Percentiles rank a stretch among this genome's conserved stretches.
These are phyloP conservation scores for Calonectria pseudoturangicola DNA, from an alignment of 2,329 filamentous ascomycete species.

Conservation along the genomic window DNA sequence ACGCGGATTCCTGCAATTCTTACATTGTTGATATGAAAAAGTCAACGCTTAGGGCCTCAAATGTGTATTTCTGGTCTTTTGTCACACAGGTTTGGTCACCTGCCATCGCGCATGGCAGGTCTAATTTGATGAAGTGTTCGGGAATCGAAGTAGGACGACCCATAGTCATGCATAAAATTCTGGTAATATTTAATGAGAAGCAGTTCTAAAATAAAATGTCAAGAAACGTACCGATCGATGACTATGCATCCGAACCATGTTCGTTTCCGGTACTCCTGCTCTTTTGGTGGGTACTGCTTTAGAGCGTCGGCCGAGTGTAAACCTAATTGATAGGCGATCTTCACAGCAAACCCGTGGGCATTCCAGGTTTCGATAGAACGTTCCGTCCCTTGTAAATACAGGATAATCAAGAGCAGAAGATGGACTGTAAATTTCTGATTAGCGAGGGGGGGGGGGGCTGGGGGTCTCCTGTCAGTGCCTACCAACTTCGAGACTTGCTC, in stretches of 20 bases:
- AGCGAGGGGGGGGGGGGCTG: not conserved
- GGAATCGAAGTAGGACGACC: not conserved
- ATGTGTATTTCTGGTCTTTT: not conserved
- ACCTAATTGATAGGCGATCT: not conserved
- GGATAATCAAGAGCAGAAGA: not conserved
- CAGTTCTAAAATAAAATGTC: not conserved
- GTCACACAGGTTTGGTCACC: not conserved
- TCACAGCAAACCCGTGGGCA: not conserved
- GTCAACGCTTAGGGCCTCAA: not conserved
- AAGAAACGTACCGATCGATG: not conserved
- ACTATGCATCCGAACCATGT: not conserved
- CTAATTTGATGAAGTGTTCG: not conserved
- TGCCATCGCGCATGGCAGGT: not conserved
- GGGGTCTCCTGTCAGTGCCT: not conserved
- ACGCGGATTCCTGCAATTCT: not conserved
- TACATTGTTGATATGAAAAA: constrained; percentile 3
- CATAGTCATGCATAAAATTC: not conserved
- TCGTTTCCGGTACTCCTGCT: not conserved
- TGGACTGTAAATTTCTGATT: not conserved
- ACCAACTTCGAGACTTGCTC: not conserved
- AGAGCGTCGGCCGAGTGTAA: not conserved
- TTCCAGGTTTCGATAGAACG: not conserved
- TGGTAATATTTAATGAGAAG: not conserved
- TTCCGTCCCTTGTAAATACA: not conserved
- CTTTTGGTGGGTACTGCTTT: not conserved